Evolutionary conservation across 2,329 filamentous ascomycete species (phyloP), one percentile per base, ranked within the genome.

Genomic region (Arthrobotrys entomopaga): DNA sequence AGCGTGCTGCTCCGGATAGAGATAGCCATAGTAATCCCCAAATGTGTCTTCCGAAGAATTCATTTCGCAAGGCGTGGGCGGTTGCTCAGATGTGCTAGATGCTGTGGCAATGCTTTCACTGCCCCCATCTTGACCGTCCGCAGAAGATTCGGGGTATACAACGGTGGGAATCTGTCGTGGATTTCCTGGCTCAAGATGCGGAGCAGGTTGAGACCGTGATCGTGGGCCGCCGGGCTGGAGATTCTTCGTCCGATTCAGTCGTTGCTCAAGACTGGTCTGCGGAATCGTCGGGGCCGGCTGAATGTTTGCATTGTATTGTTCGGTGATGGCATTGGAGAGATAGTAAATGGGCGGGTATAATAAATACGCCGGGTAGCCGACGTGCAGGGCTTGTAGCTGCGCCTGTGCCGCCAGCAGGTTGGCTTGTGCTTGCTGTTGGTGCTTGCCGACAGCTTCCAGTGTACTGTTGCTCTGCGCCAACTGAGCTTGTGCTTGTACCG

Each of bases 1-100:
- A 4, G 74, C 53, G 42, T 76, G 75, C 42, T 77, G 60, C 8
- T 77, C 77, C 16, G 76, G 75, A 2, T 77, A 71, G 16, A 80
- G 40, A 38, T 73, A 73, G 4, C 61, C 69, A 13, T 66, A 73
- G 34, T 73, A 73, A 11, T 73, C 69, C 1, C 61, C 69, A 48
- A 66, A 73, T 16, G 56, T 73, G 26, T 73, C 69, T 52, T 73
- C 69, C 2, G 56, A 52, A 13, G 67, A 26, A 24, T 24, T 43
- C 24, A 60, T 24, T 52, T 73, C 69, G 53, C 54, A 65, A 46
- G 69, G 69, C 8, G 69, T 73, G n/a, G 50, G 49, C 16, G 69
- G 69, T 20, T 73, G 69, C 42, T 73, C 69, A 7, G 69, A 73
- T 40, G 69, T 73, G 22, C 69, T 73, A 52, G 69, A 73, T 5